These are phyloP conservation scores for Angomonas desouzai DNA, from an alignment of 208 protist species.

Conservation along the genomic window DNA sequence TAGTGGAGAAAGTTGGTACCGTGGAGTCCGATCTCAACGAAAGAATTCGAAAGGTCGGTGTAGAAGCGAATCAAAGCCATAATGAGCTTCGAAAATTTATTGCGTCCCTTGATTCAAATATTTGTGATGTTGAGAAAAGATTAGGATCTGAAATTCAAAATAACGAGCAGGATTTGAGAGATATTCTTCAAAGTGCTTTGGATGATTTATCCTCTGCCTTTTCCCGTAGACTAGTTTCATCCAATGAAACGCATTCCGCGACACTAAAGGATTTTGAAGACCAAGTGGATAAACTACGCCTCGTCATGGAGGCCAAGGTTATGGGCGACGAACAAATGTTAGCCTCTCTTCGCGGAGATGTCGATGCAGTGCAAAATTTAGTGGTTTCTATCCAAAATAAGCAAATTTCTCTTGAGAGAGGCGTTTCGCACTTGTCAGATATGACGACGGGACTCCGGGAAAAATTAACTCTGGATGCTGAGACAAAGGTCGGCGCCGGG, in stretches of 20 bases:
- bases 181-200: background rate
- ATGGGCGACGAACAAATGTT: background rate
- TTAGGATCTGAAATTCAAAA: constrained; percentile 1
- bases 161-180: background rate
- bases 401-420: background rate
- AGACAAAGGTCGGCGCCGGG: too few species aligned
- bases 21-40: background rate
- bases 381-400: background rate
- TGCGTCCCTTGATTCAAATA: background rate
- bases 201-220: background rate
- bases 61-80: background rate
- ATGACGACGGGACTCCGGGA: background rate
- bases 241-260: background rate
- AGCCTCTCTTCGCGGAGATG: background rate
- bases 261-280: constrained; percentile 10
- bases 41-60: background rate
- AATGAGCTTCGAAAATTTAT: constrained; percentile 3
- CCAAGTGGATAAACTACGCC: constrained; percentile 8
- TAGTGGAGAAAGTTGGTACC: background rate
- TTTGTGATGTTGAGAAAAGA: constrained; percentile 2
- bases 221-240: background rate
- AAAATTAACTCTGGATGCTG: background rate
- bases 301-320: constrained; percentile 5
- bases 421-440: background rate
- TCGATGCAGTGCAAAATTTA: background rate